phyloP scores from a whole-genome alignment of 1,284 basidiomycete genomes.

The Ceratobasidium sp. region DNA sequence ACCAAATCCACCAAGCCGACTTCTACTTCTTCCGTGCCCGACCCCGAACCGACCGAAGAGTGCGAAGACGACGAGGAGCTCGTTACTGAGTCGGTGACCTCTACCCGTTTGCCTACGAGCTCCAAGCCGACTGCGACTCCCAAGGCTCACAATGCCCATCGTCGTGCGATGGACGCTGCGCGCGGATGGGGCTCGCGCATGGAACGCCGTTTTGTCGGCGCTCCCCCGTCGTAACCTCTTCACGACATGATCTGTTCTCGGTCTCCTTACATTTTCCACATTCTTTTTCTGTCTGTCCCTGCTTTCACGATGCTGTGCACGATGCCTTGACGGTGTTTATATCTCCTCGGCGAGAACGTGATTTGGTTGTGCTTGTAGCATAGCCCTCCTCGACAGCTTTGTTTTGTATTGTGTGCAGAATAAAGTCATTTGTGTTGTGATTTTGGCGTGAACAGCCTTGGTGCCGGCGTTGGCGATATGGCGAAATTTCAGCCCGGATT shows the following conservation, averaged over 20 bases:
- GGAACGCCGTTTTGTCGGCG: slow-evolving; percentile 25
- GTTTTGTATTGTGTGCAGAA: slow-evolving; percentile 43
- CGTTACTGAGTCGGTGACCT: background rate
- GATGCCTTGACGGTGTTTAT: slow-evolving; percentile 28
- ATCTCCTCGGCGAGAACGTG: slow-evolving; percentile 6
- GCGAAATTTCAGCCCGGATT: no score
- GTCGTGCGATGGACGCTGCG: slow-evolving; percentile 8
- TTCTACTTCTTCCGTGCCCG: background rate
- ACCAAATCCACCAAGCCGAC: background rate
- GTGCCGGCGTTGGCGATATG: no score
- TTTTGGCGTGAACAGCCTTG: background rate
- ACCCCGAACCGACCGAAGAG: slow-evolving; percentile 8
- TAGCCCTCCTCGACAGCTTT: slow-evolving; percentile 8
- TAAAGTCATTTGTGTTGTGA: slow-evolving; percentile 15
- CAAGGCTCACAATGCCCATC: slow-evolving; percentile 17
- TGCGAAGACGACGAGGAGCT: slow-evolving; percentile 31
- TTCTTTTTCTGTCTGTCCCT: slow-evolving; percentile 13
- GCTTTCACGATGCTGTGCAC: slow-evolving; percentile 23
- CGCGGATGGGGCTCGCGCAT: slow-evolving; percentile 12
- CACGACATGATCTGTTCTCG: background rate
- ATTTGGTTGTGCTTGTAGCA: slow-evolving; percentile 20
- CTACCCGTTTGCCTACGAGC: background rate
- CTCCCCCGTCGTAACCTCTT: slow-evolving; percentile 2
- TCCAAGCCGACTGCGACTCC: background rate
- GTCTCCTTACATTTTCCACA: background rate